Conservation (phyloP, 2,329 filamentous ascomycete species). For the Eutypa lata region DNA sequence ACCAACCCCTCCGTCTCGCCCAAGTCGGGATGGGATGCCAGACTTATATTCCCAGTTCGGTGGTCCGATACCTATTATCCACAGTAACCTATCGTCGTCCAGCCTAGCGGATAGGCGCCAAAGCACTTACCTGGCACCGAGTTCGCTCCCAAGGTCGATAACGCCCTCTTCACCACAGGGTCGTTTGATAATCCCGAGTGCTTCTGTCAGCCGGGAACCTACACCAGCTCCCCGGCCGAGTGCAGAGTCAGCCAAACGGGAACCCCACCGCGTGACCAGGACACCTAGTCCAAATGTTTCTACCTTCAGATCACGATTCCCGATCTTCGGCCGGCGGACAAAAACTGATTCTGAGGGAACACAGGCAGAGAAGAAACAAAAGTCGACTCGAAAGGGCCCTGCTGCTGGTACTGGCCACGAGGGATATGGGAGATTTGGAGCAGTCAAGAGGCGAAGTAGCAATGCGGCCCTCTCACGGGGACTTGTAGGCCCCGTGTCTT, state of each 20-base stretch:
- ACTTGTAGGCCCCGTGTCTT: conserved; percentile 41
- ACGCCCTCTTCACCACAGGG: conserved; percentile 31
- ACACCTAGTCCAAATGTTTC: conserved; percentile 55
- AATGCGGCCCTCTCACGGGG: conserved; percentile 49
- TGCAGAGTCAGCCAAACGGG: conserved; percentile 20
- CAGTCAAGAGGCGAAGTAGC: conserved; percentile 60
- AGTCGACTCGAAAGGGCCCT: conserved; percentile 68
- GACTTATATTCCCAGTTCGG: conserved; percentile 56
- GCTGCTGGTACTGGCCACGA: conserved; percentile 93
- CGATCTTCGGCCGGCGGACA: conserved; percentile 71
- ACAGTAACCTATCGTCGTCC: conserved; percentile 55
- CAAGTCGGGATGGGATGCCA: conserved; percentile 66
- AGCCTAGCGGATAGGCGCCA: conserved; percentile 47
- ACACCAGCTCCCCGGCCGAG: conserved; percentile 28
- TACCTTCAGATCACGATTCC: conserved; percentile 64
- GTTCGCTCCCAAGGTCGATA: conserved; percentile 31
- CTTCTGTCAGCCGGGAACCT: conserved; percentile 32
- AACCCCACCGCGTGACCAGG: conserved; percentile 32
- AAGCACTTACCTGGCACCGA: conserved; percentile 35
- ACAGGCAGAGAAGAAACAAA: conserved; percentile 54
- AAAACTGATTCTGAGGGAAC: conserved; percentile 57
- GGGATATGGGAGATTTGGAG: conserved; percentile 68
- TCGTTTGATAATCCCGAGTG: conserved; percentile 23
- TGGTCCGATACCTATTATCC: conserved; percentile 54
- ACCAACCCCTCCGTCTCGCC: conserved; percentile 52